Conservation (phyloP, 2,329 filamentous ascomycete species). For the Ceratocystis harringtonii region DNA sequence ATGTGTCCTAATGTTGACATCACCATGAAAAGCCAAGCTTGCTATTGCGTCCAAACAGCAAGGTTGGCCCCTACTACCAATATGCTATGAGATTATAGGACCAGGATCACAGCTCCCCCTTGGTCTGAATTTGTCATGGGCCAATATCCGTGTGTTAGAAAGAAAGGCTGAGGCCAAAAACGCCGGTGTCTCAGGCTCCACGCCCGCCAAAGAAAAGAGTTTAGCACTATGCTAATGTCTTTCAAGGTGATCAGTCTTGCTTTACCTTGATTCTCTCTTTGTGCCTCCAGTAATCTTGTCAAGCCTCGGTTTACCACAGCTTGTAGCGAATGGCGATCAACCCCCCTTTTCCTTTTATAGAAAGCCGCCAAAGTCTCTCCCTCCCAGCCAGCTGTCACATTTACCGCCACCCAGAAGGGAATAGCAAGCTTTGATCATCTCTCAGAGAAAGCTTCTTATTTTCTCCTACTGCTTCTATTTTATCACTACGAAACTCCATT, state of each 20-base stretch:
- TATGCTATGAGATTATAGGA: background rate
- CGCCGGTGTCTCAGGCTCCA: background rate
- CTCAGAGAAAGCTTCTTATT: too few relatives aligned
- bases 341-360: background rate
- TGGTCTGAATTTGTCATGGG: background rate
- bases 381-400: slow-evolving; percentile 1
- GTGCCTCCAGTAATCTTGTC: too few relatives aligned
- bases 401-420: background rate
- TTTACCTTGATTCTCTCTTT: background rate
- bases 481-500: background rate
- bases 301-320: background rate
- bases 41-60: background rate
- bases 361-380: background rate
- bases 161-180: background rate
- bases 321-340: background rate
- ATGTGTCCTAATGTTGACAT: background rate
- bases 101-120: background rate
- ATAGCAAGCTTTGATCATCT: too few relatives aligned
- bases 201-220: background rate
- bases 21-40: background rate
- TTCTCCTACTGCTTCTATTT: too few relatives aligned
- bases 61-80: background rate
- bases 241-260: too few relatives aligned
- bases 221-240: background rate
- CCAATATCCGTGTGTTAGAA: background rate